Evolutionary conservation across 2,329 filamentous ascomycete genomes (phyloP).

Genomic region (Fusarium sulawesiense): DNA sequence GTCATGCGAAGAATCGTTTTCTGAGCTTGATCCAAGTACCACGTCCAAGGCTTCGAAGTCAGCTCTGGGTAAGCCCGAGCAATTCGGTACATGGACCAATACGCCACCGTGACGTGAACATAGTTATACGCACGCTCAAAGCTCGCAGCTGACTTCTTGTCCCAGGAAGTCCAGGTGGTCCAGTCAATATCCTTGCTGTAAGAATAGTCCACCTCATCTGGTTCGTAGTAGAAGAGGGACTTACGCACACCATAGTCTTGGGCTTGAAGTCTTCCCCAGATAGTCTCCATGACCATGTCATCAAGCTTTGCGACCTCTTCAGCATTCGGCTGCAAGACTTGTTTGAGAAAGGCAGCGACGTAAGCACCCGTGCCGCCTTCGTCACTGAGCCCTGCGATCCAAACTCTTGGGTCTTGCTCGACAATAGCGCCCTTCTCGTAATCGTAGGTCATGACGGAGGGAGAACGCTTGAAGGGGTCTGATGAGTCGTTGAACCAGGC

Average conservation of each 20-base stretch:
- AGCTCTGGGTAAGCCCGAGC: slow-evolving; percentile 61
- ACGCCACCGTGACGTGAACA: slow-evolving; percentile 65
- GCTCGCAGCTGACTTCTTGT: slow-evolving; percentile 57
- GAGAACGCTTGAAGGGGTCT: slow-evolving; percentile 65
- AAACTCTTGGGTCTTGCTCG: slow-evolving; percentile 62
- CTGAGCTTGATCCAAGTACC: slow-evolving; percentile 67
- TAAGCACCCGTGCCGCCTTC: slow-evolving; percentile 69
- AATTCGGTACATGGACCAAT: slow-evolving; percentile 68
- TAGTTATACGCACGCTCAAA: slow-evolving; percentile 69
- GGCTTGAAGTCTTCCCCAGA: slow-evolving; percentile 62
- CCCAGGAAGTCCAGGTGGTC: slow-evolving; percentile 64
- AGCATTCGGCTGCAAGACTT: slow-evolving; percentile 61
- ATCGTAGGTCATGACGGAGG: slow-evolving; percentile 69
- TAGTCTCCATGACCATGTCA: slow-evolving; percentile 62
- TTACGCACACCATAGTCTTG: slow-evolving; percentile 62
- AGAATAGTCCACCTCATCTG: slow-evolving; percentile 53
- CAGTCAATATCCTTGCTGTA: slow-evolving; percentile 61
- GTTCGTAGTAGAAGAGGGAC: slow-evolving; percentile 69
- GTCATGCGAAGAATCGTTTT: slow-evolving; percentile 58
- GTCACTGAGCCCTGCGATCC: slow-evolving; percentile 70
- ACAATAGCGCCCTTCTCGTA: slow-evolving; percentile 58
- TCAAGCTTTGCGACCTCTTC: slow-evolving; percentile 65
- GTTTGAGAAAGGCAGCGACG: slow-evolving; percentile 66
- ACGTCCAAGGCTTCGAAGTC: slow-evolving; percentile 58
- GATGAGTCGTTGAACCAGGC: slow-evolving; percentile 63